Evolutionary conservation across 2,329 filamentous ascomycete species (phyloP), one percentile per base, ranked within the genome.

Genomic region (Epicoccum nigrum): DNA sequence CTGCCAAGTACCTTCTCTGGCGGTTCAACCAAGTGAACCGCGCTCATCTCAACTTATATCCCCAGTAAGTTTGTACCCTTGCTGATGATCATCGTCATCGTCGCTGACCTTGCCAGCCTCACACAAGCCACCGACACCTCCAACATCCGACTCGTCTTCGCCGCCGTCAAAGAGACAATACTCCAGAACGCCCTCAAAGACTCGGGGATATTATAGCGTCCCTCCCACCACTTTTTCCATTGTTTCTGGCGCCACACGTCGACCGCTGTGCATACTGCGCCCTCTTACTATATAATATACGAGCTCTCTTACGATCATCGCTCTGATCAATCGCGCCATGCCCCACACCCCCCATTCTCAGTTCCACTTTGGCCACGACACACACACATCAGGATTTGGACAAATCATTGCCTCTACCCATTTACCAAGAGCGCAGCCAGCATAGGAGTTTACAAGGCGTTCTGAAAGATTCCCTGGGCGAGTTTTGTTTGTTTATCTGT

Each of bases 91-190:
- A 68, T 52, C 11, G 50, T 46, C 44, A 43, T 65, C 45, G 43
- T 64, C 40, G 44, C 64, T 68, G 56, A 71, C 33, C 54, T 28
- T n/a, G 30, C 42, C 15, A 97, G 93, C 76, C 84, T 99, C 56
- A 99, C 94, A 27, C 94, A 99, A 88, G 94, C 94, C 37, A 99
- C 94, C 58, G 94, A 99, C 74, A 99, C 94, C 4, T 97, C 92
- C 44, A 99, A 99, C 70, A 97, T 99, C 68, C 90, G 94, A 60
- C 83, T 99, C 30, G 94, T 99, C 39, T 99, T 99, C 76, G 94
- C 93, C 27, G 94, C 94, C 7, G 94, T 99, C 54, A 99, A 99
- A 75, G 94, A 99, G 77, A 99, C 94, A 27, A 99, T 99, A 68
- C 79, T 99, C 63, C 96, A 97, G 76, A 99, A 99, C 73, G 94